A percentile compares a stretch with the other conserved stretches of the same genome.
Conservation (phyloP, 1,284 basidiomycete species). For the Leccinum pachyderme region DNA sequence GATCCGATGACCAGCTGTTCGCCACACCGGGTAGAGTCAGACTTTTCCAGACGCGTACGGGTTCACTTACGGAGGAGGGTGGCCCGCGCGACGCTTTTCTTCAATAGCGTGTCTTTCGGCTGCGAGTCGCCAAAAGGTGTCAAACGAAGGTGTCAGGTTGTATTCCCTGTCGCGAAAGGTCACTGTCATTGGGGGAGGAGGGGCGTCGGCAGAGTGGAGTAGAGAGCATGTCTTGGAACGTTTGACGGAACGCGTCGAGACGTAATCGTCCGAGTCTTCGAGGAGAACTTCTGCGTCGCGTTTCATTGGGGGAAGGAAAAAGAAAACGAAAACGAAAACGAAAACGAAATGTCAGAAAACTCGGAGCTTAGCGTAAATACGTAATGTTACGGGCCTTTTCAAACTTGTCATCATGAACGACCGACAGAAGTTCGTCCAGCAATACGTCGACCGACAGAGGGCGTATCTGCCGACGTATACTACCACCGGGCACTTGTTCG, state of each 20-base stretch:
- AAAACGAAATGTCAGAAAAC: not conserved
- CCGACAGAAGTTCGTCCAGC: slow-evolving; percentile 36
- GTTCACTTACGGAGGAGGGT: slow-evolving; percentile 47
- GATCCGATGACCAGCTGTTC: slow-evolving; percentile 56
- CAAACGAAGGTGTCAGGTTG: slow-evolving; percentile 49
- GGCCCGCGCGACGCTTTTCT: slow-evolving; percentile 48
- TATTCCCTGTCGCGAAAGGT: slow-evolving; percentile 38
- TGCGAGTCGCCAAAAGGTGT: slow-evolving; percentile 57
- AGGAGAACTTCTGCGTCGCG: slow-evolving; percentile 9
- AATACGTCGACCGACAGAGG: slow-evolving; percentile 52
- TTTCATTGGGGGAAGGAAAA: slow-evolving; percentile 18
- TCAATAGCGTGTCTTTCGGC: slow-evolving; percentile 57
- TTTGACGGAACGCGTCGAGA: slow-evolving; percentile 19
- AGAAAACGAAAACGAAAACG: slow-evolving; percentile 6
- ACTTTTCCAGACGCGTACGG: not conserved
- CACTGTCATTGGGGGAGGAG: slow-evolving; percentile 33
- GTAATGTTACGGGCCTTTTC: slow-evolving; percentile 5
- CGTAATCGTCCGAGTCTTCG: slow-evolving; percentile 8
- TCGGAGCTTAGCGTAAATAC: slow-evolving; percentile 5
- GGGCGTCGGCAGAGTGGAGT: slow-evolving; percentile 13
- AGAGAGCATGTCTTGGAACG: slow-evolving; percentile 23
- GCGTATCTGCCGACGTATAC: slow-evolving; percentile 45
- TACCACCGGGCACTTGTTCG: slow-evolving; percentile 43
- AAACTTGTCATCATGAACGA: not conserved
- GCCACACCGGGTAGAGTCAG: not conserved